phyloP scores from a whole-genome alignment of 106 monocot genomes.

The Dioscorea zingiberensis region DNA sequence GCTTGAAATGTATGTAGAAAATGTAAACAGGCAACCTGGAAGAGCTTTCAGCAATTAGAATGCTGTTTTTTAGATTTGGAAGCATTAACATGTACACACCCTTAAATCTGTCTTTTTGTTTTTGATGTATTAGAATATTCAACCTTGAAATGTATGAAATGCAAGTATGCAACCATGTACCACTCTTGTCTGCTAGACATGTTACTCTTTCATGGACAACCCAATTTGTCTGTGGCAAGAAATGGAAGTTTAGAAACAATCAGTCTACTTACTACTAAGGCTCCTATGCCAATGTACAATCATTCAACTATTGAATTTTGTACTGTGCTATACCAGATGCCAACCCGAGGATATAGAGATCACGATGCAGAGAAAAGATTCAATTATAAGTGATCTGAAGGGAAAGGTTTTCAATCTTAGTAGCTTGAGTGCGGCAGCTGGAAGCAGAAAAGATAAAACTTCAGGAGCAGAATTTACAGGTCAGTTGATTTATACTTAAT shows the following conservation, averaged over 20 bases:
- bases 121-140: too few relatives aligned
- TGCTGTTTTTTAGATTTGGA: too few relatives aligned
- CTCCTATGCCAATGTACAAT: too few relatives aligned
- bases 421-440: slow-evolving; percentile 33
- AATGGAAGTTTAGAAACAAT: too few relatives aligned
- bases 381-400: slow-evolving; percentile 51
- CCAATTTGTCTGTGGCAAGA: too few relatives aligned
- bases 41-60: too few relatives aligned
- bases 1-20: too few relatives aligned
- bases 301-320: too few relatives aligned
- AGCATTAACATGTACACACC: too few relatives aligned
- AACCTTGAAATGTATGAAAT: background rate
- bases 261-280: too few relatives aligned
- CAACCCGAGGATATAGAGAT: slow-evolving; percentile 57
- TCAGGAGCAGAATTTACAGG: slow-evolving; percentile 28
- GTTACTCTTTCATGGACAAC: background rate
- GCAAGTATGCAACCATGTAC: background rate
- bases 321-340: slow-evolving; percentile 31
- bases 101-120: too few relatives aligned
- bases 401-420: slow-evolving; percentile 72
- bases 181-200: background rate
- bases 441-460: slow-evolving; percentile 40
- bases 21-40: too few relatives aligned
- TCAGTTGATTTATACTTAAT: slow-evolving; percentile 1
- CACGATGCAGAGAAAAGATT: slow-evolving; percentile 66